These are phyloP conservation scores for Lepidium didymum DNA, from an alignment of 345 rosid genomes.

Conservation along the genomic window DNA sequence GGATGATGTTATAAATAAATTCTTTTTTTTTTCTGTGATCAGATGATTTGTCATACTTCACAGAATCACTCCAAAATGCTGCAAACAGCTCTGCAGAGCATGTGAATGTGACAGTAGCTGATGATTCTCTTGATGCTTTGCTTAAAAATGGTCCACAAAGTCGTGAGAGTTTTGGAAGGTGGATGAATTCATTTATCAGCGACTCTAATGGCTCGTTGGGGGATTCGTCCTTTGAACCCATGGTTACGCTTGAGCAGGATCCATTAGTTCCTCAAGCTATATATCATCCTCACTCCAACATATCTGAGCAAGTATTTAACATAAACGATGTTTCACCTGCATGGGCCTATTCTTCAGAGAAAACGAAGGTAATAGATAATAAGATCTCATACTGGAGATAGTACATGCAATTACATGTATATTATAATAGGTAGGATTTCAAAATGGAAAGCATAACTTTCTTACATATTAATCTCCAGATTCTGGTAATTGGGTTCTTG, in stretches of 20 bases:
- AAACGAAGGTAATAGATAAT: constrained; percentile 52
- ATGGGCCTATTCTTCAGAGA: constrained; percentile 76
- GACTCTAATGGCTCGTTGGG: constrained; percentile 46
- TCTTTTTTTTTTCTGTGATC: constrained; percentile 22
- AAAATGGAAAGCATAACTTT: not conserved
- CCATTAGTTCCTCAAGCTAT: constrained; percentile 35
- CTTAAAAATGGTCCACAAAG: constrained; percentile 51
- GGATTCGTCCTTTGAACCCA: constrained; percentile 39
- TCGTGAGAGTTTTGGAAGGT: constrained; percentile 83
- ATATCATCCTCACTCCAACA: constrained; percentile 30
- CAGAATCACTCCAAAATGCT: constrained; percentile 35
- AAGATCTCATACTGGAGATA: not conserved
- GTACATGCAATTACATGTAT: not conserved
- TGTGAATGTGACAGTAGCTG: constrained; percentile 38
- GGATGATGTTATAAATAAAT: not conserved
- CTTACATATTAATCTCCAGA: constrained; percentile 34
- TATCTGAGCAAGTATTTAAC: constrained; percentile 51
- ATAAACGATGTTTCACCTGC: constrained; percentile 78
- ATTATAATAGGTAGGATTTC: not conserved
- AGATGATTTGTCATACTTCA: constrained; percentile 41
- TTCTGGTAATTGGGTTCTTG: constrained; percentile 67
- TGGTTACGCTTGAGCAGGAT: constrained; percentile 38
- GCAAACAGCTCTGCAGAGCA: constrained; percentile 30
- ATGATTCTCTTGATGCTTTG: constrained; percentile 41
- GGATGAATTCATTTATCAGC: constrained; percentile 55